Conservation (phyloP, 352 stramenopile species). For the Phytophthora sojae region DNA sequence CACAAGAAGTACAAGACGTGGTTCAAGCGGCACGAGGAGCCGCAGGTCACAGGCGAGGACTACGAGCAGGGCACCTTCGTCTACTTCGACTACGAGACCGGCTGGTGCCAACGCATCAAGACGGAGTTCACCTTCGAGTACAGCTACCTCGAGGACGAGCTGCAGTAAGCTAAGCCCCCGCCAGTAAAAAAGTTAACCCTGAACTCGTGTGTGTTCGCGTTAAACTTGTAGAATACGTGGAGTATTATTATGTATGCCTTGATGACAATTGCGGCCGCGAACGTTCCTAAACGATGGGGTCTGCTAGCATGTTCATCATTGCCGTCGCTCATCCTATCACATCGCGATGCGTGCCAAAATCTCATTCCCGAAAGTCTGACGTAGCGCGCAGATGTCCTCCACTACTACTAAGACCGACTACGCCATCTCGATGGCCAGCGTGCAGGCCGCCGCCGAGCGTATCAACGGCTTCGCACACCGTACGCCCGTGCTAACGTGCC, state of each 20-base stretch:
- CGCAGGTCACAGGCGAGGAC: conserved; percentile 96
- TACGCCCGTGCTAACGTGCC: conserved; percentile 72
- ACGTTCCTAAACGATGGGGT: no score
- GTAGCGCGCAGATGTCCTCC: conserved; percentile 8
- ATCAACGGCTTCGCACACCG: conserved; percentile 65
- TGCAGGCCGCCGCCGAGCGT: conserved; percentile 56
- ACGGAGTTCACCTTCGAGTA: conserved; percentile 99
- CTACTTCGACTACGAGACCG: conserved; percentile 99
- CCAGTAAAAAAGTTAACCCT: conserved; percentile 29
- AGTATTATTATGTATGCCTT: conserved; percentile 5
- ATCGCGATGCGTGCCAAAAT: background rate
- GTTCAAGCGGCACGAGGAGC: conserved; percentile 99
- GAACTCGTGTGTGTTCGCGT: conserved; percentile 18
- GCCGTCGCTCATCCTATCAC: background rate
- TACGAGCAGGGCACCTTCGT: conserved; percentile 99
- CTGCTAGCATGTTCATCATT: background rate
- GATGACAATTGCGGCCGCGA: no score
- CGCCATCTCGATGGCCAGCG: conserved; percentile 65
- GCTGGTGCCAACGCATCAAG: conserved; percentile 99
- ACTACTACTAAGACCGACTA: conserved; percentile 32
- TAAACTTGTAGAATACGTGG: no score
- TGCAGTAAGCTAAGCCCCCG: conserved; percentile 48
- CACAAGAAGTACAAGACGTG: conserved; percentile 99
- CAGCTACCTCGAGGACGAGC: conserved; percentile 95
- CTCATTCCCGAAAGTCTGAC: no score